Base-by-base conservation (phyloP, 345 rosid species). In the Syzygium oleosum region DNA sequence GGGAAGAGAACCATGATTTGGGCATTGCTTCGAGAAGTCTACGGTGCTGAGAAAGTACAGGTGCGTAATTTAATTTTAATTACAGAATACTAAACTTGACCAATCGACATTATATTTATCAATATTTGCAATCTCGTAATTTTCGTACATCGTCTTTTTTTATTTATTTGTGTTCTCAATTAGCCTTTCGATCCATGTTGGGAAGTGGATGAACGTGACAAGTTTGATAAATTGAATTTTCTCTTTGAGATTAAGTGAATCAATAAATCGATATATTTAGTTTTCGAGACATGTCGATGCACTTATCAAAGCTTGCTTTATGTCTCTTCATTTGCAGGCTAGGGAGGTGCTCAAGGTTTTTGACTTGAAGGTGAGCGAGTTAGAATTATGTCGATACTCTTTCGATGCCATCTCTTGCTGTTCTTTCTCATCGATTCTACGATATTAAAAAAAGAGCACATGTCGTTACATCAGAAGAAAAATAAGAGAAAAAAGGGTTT, bases 1-100 rank as follows among this genome's bases (percentile, higher is more conserved):
- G 97, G 97, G 23, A 95, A 95, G 90, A 88, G 91, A 88, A 95
- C 97, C 65, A 94, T 95, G 97, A 93, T 95, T 12, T 83, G 89
- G 90, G 97, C 95, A 58, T 89, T 94, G 91, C 92, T 95, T 58
- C 89, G 92, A 68, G 94, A 93, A 90, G 87, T 91, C 61, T 95
- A 56, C 29, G 95, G 94, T 86, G 84, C 90, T 38, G 93, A 94
- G 23, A 85, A 29, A 85, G 77, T 93, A 49, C 91, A 94, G 94
- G 95, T 91, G 54, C 31, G 15, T 84, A 13, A 49, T 49, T 49
- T 49, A 13, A 49, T 84, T 46, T 84, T 25, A 49, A 25, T 9
- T 84, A 84, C 55, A 84, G 65, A 51, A 51, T 85, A 51, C 1
- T 49, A 53, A 85, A 85, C n/a, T 53, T 73, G 19, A 38, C 80